Percentiles rank a stretch among this genome's conserved stretches.
Evolutionary conservation across 2,329 filamentous ascomycete genomes (phyloP).

Genomic region (Colletotrichum camelliae): DNA sequence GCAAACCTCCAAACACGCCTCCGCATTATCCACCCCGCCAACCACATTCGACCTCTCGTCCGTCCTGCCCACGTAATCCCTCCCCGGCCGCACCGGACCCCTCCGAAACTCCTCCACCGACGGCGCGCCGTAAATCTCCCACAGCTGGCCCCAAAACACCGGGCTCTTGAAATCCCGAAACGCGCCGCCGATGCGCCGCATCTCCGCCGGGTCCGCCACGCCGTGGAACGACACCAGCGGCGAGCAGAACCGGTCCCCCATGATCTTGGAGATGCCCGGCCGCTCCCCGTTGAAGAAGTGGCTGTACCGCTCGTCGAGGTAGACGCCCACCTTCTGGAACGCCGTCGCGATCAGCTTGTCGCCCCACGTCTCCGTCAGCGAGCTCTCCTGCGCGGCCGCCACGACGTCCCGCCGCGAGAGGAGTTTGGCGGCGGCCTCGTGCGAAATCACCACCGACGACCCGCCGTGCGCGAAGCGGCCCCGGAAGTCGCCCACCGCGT

Average conservation of each 20-base stretch:
- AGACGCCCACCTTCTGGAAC: constrained; percentile 57
- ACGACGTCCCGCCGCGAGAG: constrained; percentile 49
- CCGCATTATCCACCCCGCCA: constrained; percentile 39
- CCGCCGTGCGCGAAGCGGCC: constrained; percentile 63
- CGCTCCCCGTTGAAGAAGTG: constrained; percentile 62
- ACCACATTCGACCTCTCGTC: constrained; percentile 48
- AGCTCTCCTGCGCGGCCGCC: constrained; percentile 48
- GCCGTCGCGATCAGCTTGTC: constrained; percentile 60
- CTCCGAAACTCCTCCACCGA: constrained; percentile 41
- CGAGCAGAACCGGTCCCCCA: constrained; percentile 55
- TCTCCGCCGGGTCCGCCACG: constrained; percentile 47
- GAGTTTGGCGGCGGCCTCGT: constrained; percentile 51
- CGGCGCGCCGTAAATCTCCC: constrained; percentile 51
- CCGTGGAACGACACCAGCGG: constrained; percentile 62
- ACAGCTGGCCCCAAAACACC: constrained; percentile 56
- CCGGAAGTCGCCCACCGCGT: constrained; percentile 61
- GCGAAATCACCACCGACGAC: constrained; percentile 58
- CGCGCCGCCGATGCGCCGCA: constrained; percentile 48
- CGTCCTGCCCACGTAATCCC: constrained; percentile 57
- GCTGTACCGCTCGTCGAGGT: constrained; percentile 59
- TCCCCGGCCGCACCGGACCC: constrained; percentile 39
- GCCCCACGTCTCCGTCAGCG: constrained; percentile 57
- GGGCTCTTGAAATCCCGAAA: constrained; percentile 44
- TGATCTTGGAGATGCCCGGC: constrained; percentile 54
- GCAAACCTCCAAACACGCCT: constrained; percentile 51